Percentiles rank a stretch among this genome's conserved stretches.
Evolutionary conservation across 768 basidiomycete species (phyloP).

Genomic region (Russula sp.): DNA sequence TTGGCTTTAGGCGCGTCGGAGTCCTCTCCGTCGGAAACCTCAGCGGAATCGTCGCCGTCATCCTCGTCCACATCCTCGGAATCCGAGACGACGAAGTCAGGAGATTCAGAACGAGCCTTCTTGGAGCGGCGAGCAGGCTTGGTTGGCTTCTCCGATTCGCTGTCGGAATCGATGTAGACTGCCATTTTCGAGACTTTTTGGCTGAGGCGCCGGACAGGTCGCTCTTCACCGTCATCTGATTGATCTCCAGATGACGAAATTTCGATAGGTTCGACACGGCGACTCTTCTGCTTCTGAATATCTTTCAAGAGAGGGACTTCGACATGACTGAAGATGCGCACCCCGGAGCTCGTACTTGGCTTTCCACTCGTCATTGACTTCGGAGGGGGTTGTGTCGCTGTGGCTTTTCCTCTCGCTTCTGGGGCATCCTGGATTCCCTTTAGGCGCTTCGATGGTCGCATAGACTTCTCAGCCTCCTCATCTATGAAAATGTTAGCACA

Average conservation of each 20-base stretch:
- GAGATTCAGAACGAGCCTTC: conserved; percentile 20
- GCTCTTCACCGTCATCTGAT: conserved; percentile 10
- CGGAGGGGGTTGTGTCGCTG: neutral
- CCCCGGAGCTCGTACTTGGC: conserved; percentile 13
- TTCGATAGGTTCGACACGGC: neutral
- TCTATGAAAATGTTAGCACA: conserved; percentile 31
- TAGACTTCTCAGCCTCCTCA: conserved; percentile 42
- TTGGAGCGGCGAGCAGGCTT: conserved; percentile 20
- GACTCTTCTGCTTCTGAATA: conserved; percentile 11
- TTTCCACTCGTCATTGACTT: conserved; percentile 1
- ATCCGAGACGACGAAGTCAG: conserved; percentile 28
- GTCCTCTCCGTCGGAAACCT: conserved; percentile 29
- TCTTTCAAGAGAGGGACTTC: conserved; percentile 10
- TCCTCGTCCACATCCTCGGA: conserved; percentile 25
- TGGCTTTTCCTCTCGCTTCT: neutral
- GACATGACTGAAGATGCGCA: conserved; percentile 15
- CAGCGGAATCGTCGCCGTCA: conserved; percentile 24
- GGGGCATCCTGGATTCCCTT: conserved; percentile 42
- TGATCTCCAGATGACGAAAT: conserved; percentile 9
- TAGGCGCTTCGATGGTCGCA: conserved; percentile 54
- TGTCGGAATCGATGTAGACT: conserved; percentile 13
- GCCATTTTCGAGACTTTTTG: conserved; percentile 17
- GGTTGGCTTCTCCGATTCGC: conserved; percentile 12
- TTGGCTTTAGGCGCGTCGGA: conserved; percentile 31
- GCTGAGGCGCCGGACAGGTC: conserved; percentile 12